Conservation (phyloP, 2,329 filamentous ascomycete genomes). For the Hypomyces perniciosus region DNA sequence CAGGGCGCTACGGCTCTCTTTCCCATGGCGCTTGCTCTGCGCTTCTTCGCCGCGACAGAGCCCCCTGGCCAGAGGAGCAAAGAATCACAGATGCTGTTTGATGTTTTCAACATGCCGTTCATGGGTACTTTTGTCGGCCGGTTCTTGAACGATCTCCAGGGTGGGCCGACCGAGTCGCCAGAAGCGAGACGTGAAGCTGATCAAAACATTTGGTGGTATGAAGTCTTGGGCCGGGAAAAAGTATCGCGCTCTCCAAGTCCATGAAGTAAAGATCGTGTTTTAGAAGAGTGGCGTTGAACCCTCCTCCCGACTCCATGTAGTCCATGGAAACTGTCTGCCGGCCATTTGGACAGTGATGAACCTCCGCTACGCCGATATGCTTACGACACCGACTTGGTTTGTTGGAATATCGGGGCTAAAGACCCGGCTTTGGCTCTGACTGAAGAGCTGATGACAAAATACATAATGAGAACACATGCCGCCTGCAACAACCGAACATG, state of each 20-base stretch:
- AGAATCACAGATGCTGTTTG: conserved; percentile 11
- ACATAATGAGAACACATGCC: too few species aligned
- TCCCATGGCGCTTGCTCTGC: conserved; percentile 12
- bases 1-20: conserved; percentile 11
- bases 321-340: too few species aligned
- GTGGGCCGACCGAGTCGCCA: background rate
- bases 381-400: too few species aligned
- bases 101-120: conserved; percentile 13
- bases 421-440: too few species aligned
- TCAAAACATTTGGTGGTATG: conserved; percentile 9
- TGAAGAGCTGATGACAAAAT: too few species aligned
- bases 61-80: conserved; percentile 8
- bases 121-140: conserved; percentile 11
- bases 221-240: conserved; percentile 5
- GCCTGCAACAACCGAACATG: too few species aligned
- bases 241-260: background rate
- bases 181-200: conserved; percentile 6
- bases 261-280: background rate
- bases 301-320: too few species aligned
- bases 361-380: too few species aligned
- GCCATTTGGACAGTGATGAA: too few species aligned
- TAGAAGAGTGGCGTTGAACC: background rate
- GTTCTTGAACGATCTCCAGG: conserved; percentile 10
- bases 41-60: conserved; percentile 12
- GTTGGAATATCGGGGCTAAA: too few species aligned